These are phyloP conservation scores for Stephania japonica DNA, from an alignment of 164 flowering plant genomes.

Conservation along the genomic window DNA sequence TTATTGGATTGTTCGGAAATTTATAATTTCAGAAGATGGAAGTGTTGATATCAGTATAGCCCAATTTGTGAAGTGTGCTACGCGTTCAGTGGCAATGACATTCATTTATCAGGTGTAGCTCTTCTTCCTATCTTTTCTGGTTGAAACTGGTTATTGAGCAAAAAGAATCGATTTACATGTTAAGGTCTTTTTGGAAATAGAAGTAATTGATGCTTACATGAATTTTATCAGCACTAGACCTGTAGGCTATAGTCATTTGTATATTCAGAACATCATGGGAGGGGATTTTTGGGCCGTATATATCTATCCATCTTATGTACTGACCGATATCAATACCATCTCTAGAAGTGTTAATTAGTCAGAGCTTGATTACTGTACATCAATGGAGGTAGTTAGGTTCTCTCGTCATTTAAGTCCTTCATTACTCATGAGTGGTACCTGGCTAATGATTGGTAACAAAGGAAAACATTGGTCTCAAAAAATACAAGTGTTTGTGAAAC, in stretches of 20 bases:
- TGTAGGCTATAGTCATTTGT: background rate
- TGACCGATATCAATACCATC: background rate
- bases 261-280: background rate
- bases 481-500: no score
- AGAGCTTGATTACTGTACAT: background rate
- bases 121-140: background rate
- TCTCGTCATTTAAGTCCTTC: background rate
- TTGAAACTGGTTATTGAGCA: no score
- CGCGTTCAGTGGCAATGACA: constrained; percentile 58
- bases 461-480: no score
- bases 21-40: constrained; percentile 82
- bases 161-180: background rate
- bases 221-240: background rate
- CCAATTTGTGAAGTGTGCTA: constrained; percentile 87
- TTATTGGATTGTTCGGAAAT: constrained; percentile 77
- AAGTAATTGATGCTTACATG: background rate
- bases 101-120: constrained; percentile 49
- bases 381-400: background rate
- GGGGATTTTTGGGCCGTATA: background rate
- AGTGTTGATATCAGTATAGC: constrained; percentile 73
- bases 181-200: background rate
- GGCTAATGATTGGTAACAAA: no score
- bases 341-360: background rate
- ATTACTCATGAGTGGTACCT: no score
- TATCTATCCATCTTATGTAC: background rate